A percentile compares a stretch with the other conserved stretches of the same genome.
Evolutionary conservation across 768 basidiomycete species (phyloP).

Genomic region (Russula dissimulans): DNA sequence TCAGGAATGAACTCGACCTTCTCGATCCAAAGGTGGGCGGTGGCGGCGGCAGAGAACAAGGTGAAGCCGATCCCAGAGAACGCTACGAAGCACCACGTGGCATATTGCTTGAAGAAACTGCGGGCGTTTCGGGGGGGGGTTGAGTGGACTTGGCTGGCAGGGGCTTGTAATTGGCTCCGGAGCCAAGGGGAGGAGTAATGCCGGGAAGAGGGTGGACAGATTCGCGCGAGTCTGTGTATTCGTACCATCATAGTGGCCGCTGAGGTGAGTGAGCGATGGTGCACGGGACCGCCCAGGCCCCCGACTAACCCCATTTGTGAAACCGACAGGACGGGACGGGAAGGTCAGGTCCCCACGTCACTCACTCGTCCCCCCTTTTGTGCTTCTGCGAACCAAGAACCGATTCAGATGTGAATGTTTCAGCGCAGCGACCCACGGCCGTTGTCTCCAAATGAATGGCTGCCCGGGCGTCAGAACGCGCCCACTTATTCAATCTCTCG

Average conservation of each 20-base stretch:
- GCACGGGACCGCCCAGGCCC: too few relatives aligned
- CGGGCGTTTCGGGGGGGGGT: conserved; percentile 33
- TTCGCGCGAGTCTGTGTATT: neutral
- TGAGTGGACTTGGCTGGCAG: conserved; percentile 29
- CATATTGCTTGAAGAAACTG: conserved; percentile 36
- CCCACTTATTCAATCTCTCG: too few relatives aligned
- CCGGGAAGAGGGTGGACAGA: neutral
- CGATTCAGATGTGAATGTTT: too few relatives aligned
- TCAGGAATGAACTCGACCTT: conserved; percentile 40
- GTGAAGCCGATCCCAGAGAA: conserved; percentile 36
- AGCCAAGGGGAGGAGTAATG: conserved; percentile 12
- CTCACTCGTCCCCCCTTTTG: too few relatives aligned
- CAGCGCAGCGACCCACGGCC: too few relatives aligned
- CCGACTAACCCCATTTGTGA: too few relatives aligned
- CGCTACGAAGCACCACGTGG: conserved; percentile 42
- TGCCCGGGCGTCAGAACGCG: too few relatives aligned
- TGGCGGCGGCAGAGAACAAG: conserved; percentile 43
- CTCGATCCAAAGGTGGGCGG: conserved; percentile 57
- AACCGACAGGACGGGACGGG: too few relatives aligned
- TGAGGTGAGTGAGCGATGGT: too few relatives aligned
- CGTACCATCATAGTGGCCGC: neutral
- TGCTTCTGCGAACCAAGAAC: too few relatives aligned
- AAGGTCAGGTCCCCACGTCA: too few relatives aligned
- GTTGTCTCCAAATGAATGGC: too few relatives aligned
- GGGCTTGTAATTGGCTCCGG: neutral